Conservation (phyloP, 139 green algal species). For the Chlorella sorokiniana region DNA sequence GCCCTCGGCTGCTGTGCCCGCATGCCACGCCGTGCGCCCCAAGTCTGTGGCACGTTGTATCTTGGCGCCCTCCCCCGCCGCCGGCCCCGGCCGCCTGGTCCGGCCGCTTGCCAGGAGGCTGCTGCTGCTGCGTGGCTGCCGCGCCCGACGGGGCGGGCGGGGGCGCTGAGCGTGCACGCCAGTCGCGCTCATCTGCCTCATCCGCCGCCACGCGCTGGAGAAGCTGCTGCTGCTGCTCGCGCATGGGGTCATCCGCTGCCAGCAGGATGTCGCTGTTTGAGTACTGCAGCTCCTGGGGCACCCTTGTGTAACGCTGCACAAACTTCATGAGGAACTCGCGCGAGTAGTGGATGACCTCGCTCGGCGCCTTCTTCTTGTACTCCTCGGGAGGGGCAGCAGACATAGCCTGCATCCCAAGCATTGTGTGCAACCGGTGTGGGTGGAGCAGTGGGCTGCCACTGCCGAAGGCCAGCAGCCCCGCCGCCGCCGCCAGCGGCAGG, state of each 20-base stretch:
- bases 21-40: slow-evolving; percentile 74
- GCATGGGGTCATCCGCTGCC: slow-evolving; percentile 60
- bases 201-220: slow-evolving; percentile 58
- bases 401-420: background rate
- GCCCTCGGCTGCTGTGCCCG: slow-evolving; percentile 36
- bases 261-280: slow-evolving; percentile 70
- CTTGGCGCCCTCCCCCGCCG: slow-evolving; percentile 40
- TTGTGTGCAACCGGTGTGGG: too few relatives aligned
- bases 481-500: too few relatives aligned
- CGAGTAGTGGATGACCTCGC: slow-evolving; percentile 65
- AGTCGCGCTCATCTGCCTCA: slow-evolving; percentile 69
- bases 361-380: slow-evolving; percentile 60
- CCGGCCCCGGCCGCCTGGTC: background rate
- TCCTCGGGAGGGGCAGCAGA: slow-evolving; percentile 14
- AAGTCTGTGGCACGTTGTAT: slow-evolving; percentile 76
- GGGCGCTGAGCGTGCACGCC: slow-evolving; percentile 54
- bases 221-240: slow-evolving; percentile 61
- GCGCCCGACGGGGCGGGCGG: background rate
- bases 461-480: too few relatives aligned
- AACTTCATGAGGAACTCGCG: slow-evolving; percentile 80
- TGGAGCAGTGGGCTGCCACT: too few relatives aligned
- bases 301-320: slow-evolving; percentile 71
- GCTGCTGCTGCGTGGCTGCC: slow-evolving; percentile 1
- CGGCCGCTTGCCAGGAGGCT: background rate
- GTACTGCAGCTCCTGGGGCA: slow-evolving; percentile 67